Conservation (phyloP, 352 stramenopile species). For the Phytophthora syringae region DNA sequence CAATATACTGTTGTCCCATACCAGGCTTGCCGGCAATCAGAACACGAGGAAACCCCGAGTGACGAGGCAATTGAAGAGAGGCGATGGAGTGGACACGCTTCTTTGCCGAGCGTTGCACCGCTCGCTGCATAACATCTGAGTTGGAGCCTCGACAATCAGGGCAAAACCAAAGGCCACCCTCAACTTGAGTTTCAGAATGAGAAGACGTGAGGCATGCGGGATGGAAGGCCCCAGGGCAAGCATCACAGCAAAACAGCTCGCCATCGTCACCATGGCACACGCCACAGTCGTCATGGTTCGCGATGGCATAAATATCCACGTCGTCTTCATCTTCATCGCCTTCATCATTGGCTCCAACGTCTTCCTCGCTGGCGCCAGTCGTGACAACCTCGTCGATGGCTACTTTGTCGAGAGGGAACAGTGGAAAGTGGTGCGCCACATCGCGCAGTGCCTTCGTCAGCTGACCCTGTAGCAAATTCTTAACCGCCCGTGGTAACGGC, state of each 20-base stretch:
- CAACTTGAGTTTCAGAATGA: conserved; percentile 8
- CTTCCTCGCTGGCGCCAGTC: conserved; percentile 11
- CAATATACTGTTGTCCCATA: conserved; percentile 82
- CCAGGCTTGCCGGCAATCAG: conserved; percentile 62
- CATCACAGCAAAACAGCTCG: conserved; percentile 65
- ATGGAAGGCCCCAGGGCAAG: conserved; percentile 74
- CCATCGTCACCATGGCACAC: conserved; percentile 70
- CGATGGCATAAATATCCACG: conserved; percentile 70
- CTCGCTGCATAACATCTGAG: conserved; percentile 31
- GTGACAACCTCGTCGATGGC: conserved; percentile 46
- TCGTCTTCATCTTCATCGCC: conserved; percentile 64
- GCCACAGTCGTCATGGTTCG: conserved; percentile 70
- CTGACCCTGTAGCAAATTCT: conserved; percentile 46
- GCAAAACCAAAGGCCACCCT: conserved; percentile 55
- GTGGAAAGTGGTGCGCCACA: conserved; percentile 63
- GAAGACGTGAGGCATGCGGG: conserved; percentile 39
- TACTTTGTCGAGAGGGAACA: conserved; percentile 61
- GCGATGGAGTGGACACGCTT: conserved; percentile 32
- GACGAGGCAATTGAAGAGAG: conserved; percentile 51
- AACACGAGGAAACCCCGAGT: conserved; percentile 73
- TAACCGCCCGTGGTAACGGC: conserved; percentile 70
- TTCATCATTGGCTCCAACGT: conserved; percentile 11
- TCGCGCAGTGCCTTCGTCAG: conserved; percentile 51
- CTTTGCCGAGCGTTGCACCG: conserved; percentile 33
- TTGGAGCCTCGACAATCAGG: conserved; percentile 49